These are phyloP conservation scores for Chrysosporium keratinophilum DNA, from an alignment of 2,329 filamentous ascomycete species.

Conservation along the genomic window DNA sequence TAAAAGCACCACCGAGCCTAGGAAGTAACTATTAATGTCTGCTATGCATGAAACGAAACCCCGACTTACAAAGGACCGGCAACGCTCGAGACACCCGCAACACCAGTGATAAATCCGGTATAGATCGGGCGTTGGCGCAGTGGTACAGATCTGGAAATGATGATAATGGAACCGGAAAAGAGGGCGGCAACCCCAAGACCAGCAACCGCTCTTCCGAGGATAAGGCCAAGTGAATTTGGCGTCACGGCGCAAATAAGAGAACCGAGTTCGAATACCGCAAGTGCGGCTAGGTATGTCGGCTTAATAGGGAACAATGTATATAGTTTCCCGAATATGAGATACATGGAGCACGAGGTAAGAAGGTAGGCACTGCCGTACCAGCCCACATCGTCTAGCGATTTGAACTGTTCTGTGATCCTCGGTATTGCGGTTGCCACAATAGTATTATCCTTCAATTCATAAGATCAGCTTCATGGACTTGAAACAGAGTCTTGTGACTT, in stretches of 20 bases:
- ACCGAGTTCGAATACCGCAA: constrained; percentile 35
- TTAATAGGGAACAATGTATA: constrained; percentile 37
- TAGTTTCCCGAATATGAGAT: constrained; percentile 34
- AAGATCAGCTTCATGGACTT: no score
- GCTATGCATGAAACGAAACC: no score
- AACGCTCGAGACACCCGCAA: constrained; percentile 27
- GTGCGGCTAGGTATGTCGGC: constrained; percentile 30
- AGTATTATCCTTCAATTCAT: no score
- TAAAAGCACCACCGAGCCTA: constrained; percentile 36
- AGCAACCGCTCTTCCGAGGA: constrained; percentile 34
- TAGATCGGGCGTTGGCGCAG: constrained; percentile 30
- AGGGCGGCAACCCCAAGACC: constrained; percentile 32
- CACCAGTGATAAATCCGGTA: constrained; percentile 31
- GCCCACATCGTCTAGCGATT: constrained; percentile 37
- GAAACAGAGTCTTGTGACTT: no score
- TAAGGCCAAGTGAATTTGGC: constrained; percentile 29
- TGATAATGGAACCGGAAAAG: constrained; percentile 32
- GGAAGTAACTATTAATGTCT: no score
- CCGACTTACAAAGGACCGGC: constrained; percentile 11
- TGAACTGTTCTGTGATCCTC: constrained; percentile 39
- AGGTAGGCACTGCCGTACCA: constrained; percentile 41
- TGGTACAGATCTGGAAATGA: constrained; percentile 34
- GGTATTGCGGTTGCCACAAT: constrained; percentile 36
- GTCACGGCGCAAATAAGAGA: constrained; percentile 31
- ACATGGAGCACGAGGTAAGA: constrained; percentile 34